Evolutionary conservation across 2,329 filamentous ascomycete species (phyloP), one percentile per base, ranked within the genome.

Genomic region (Didymosphaeria variabile): DNA sequence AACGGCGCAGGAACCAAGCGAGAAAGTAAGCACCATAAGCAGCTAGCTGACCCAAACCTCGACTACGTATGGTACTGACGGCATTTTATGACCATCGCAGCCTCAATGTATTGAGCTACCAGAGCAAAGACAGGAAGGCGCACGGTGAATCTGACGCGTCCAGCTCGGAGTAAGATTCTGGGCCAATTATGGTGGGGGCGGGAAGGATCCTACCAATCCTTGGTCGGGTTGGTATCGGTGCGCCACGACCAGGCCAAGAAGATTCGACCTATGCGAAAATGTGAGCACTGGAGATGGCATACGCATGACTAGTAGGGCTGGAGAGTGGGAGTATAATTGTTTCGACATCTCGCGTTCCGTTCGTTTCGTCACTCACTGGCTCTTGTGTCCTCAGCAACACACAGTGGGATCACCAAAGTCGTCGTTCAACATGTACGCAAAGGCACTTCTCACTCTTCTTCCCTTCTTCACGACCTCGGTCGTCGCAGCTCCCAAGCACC

Each of bases 391-490:
- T 49, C 36, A 40, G 13, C 45, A 49, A 23, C 26, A 49, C 45
- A 49, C 23, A 49, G 21, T 49, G 26, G 45, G 45, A 49, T 49
- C 45, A 31, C 23, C 45, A 31, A n/a, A 49, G 45, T 31, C 21
- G 45, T 49, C 45, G 42, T 49, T 49, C 45, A 49, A 49, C 45
- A 49, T 49, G 45, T 31, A 49, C 45, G 45, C 45, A 49, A 49
- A 49, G 26, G 31, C 45, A 23, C 45, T 49, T 32, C 45, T 49
- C 45, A 2, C 45, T 29, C 19, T 49, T 23, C 10, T 49, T 31
- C 26, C 45, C 15, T 49, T 49, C 10, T 31, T 49, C 26, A 31
- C 45, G 26, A 49, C 45, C 17, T 49, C 45, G 45, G 45, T 49
- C 45, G 45, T 49, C 29, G 45, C 45, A 10, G 45, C 45, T 26